These are phyloP conservation scores for Amanita rubescens DNA, from an alignment of 768 basidiomycete species.

Conservation along the genomic window DNA sequence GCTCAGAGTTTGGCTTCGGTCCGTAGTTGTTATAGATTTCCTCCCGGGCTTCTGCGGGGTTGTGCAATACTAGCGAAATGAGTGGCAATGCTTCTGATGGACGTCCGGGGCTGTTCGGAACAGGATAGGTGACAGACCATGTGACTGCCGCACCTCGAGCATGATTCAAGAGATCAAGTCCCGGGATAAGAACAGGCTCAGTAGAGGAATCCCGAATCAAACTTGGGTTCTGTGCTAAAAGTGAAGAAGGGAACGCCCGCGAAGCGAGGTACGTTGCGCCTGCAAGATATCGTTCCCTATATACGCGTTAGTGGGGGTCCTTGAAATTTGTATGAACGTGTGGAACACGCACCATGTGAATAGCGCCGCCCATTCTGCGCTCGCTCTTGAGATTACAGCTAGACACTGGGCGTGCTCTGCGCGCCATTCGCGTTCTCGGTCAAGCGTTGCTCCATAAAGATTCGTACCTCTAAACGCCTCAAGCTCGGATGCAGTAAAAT, in stretches of 20 bases:
- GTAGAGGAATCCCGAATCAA: slow-evolving; percentile 43
- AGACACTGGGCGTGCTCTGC: slow-evolving; percentile 55
- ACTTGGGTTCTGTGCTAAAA: slow-evolving; percentile 54
- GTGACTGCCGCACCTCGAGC: slow-evolving; percentile 72
- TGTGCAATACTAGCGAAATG: slow-evolving; percentile 60
- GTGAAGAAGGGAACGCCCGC: slow-evolving; percentile 81
- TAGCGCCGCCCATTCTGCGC: slow-evolving; percentile 34
- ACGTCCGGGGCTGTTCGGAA: slow-evolving; percentile 12
- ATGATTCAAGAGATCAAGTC: slow-evolving; percentile 84
- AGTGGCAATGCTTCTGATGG: slow-evolving; percentile 17
- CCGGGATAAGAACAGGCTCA: slow-evolving; percentile 79
- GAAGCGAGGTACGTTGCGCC: slow-evolving; percentile 79
- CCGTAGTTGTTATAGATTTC: slow-evolving; percentile 93
- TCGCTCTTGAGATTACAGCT: slow-evolving; percentile 26
- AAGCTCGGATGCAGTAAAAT: slow-evolving; percentile 59
- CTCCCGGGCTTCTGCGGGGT: slow-evolving; percentile 26
- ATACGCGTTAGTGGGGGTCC: slow-evolving; percentile 5
- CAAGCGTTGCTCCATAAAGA: slow-evolving; percentile 66
- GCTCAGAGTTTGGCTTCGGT: slow-evolving; percentile 81
- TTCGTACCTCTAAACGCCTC: slow-evolving; percentile 72
- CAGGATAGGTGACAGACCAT: slow-evolving; percentile 56
- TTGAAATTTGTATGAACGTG: too few relatives aligned
- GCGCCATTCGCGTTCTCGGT: slow-evolving; percentile 56
- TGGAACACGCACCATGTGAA: slow-evolving; percentile 54
- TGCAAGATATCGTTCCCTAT: slow-evolving; percentile 65